phyloP scores from a whole-genome alignment of 2,329 filamentous ascomycete genomes.

The Pseudomassariella vexata region DNA sequence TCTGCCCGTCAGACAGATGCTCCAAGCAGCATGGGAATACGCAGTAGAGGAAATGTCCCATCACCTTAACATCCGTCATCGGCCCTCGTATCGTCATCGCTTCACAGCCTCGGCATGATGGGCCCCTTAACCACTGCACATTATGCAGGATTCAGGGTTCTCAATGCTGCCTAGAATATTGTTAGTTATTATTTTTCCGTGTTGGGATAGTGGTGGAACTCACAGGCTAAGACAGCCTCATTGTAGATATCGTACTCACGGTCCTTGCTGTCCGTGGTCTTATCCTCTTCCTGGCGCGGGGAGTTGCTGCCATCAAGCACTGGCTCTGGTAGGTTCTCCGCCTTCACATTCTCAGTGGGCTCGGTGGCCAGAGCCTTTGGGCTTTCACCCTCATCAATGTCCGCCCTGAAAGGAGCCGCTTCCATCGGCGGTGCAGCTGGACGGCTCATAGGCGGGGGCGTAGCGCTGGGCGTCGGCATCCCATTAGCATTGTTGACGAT shows the following conservation, averaged over 20 bases:
- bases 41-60: slow-evolving; percentile 1
- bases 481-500: slow-evolving; percentile 45
- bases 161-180: slow-evolving; percentile 73
- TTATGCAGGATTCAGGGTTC: slow-evolving; percentile 88
- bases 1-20: neutral
- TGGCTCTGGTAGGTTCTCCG: slow-evolving; percentile 59
- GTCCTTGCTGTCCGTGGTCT: slow-evolving; percentile 62
- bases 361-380: slow-evolving; percentile 74
- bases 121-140: slow-evolving; percentile 83
- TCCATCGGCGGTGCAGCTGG: slow-evolving; percentile 53
- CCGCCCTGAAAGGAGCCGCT: slow-evolving; percentile 67
- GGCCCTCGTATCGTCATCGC: slow-evolving; percentile 6
- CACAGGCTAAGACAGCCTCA: slow-evolving; percentile 82
- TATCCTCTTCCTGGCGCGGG: slow-evolving; percentile 63
- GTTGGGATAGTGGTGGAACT: slow-evolving; percentile 31
- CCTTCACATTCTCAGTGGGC: slow-evolving; percentile 54
- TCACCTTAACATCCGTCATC: slow-evolving; percentile 5
- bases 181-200: slow-evolving; percentile 21
- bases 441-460: slow-evolving; percentile 53
- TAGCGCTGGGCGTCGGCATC: slow-evolving; percentile 62
- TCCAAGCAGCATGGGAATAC: slow-evolving; percentile 1
- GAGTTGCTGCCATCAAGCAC: slow-evolving; percentile 45
- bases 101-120: neutral
- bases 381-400: slow-evolving; percentile 70
- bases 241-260: slow-evolving; percentile 93